A percentile compares a stretch with the other conserved stretches of the same genome.
phyloP scores from a whole-genome alignment of 495 filamentous ascomycete species.

The Bacidia gigantensis region DNA sequence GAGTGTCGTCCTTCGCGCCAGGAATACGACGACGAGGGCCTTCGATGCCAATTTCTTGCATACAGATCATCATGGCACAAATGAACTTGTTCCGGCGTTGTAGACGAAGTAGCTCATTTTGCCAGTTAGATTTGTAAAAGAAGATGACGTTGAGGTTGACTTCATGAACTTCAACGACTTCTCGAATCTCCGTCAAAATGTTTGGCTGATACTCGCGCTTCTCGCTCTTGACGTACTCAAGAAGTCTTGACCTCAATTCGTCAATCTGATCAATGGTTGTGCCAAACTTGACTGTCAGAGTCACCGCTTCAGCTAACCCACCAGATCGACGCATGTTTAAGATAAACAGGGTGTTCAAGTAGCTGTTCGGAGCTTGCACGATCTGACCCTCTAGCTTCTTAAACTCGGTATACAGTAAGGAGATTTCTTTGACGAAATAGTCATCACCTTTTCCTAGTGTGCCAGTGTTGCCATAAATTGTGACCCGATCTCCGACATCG shows the following conservation, averaged over 20 bases:
- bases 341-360: slow-evolving; percentile 85
- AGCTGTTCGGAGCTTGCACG: slow-evolving; percentile 89
- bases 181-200: slow-evolving; percentile 75
- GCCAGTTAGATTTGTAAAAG: slow-evolving; percentile 92
- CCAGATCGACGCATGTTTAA: slow-evolving; percentile 88
- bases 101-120: slow-evolving; percentile 85
- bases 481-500: slow-evolving; percentile 88
- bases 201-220: slow-evolving; percentile 86
- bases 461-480: slow-evolving; percentile 82
- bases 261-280: slow-evolving; percentile 81
- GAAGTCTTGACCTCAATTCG: slow-evolving; percentile 63
- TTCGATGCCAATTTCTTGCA: slow-evolving; percentile 78
- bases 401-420: slow-evolving; percentile 92
- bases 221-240: slow-evolving; percentile 72
- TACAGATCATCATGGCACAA: slow-evolving; percentile 77
- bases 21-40: slow-evolving; percentile 67
- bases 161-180: slow-evolving; percentile 49
- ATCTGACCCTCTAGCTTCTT: slow-evolving; percentile 97
- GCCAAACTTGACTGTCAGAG: slow-evolving; percentile 75
- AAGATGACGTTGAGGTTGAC: slow-evolving; percentile 90
- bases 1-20: slow-evolving; percentile 45
- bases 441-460: slow-evolving; percentile 65
- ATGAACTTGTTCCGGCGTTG: slow-evolving; percentile 91
- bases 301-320: slow-evolving; percentile 74
- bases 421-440: slow-evolving; percentile 91